Conservation (phyloP, 805 yeast species). For the Saturnispora diversa region DNA sequence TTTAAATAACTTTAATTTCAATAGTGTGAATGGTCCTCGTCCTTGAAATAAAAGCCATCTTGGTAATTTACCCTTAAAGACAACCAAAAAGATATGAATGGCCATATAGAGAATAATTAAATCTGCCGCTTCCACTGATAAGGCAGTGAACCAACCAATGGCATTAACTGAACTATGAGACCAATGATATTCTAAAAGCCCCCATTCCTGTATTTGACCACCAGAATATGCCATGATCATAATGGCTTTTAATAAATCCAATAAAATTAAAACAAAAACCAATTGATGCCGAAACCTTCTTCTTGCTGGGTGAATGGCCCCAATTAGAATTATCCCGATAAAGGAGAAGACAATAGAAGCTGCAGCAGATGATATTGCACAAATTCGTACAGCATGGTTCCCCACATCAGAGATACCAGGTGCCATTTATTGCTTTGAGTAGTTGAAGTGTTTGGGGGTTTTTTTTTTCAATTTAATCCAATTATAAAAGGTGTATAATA, state of each 20-base stretch:
- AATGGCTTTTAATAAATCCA: slow-evolving; percentile 68
- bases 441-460: too few relatives aligned
- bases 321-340: slow-evolving; percentile 49
- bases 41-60: too few relatives aligned
- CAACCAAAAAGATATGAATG: slow-evolving; percentile 66
- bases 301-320: slow-evolving; percentile 56
- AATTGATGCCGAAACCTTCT: slow-evolving; percentile 63
- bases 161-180: slow-evolving; percentile 42
- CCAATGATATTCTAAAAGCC: slow-evolving; percentile 15
- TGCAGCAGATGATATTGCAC: slow-evolving; percentile 43
- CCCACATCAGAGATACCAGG: too few relatives aligned
- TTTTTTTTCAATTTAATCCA: neutral
- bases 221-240: slow-evolving; percentile 60
- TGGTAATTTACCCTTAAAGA: slow-evolving; percentile 51
- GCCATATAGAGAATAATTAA: slow-evolving; percentile 77
- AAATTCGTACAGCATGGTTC: slow-evolving; percentile 31
- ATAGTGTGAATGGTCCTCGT: too few relatives aligned
- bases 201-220: too few relatives aligned
- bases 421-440: too few relatives aligned
- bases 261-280: slow-evolving; percentile 56
- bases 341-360: slow-evolving; percentile 48
- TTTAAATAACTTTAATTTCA: too few relatives aligned
- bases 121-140: slow-evolving; percentile 80
- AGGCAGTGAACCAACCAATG: slow-evolving; percentile 75
- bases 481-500: too few relatives aligned